A percentile compares a stretch with the other conserved stretches of the same genome.
Evolutionary conservation across 352 stramenopile species (phyloP).

Genomic region (Elongisporangium anandrum): DNA sequence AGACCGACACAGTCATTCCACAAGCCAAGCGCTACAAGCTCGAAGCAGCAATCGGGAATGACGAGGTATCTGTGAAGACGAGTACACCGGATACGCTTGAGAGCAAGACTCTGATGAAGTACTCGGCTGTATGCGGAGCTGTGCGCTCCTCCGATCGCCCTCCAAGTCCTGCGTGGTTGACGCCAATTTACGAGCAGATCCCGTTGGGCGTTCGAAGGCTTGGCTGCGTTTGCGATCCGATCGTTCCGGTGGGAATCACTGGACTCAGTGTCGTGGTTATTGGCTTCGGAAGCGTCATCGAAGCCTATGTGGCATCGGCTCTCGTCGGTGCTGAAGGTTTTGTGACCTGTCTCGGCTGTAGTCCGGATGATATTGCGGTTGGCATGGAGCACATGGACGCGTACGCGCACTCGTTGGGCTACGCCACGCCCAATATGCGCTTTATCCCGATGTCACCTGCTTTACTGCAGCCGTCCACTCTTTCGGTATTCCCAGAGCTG

Average conservation of each 20-base stretch:
- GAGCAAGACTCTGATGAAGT: neutral
- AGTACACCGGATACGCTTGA: neutral
- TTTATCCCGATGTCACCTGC: constrained; percentile 13
- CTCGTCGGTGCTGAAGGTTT: constrained; percentile 32
- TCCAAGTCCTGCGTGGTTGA: neutral
- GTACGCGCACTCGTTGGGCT: constrained; percentile 13
- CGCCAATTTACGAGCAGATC: constrained; percentile 2
- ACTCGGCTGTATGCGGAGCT: neutral
- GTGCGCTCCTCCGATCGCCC: neutral
- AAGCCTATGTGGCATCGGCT: constrained; percentile 36
- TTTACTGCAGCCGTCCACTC: neutral
- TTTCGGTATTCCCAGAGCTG: constrained; percentile 3
- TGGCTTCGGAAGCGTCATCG: constrained; percentile 34
- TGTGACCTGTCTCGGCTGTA: constrained; percentile 24
- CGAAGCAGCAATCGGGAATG: neutral
- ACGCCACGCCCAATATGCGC: constrained; percentile 27
- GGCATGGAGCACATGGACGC: neutral
- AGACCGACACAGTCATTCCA: neutral
- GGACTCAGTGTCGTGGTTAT: constrained; percentile 37
- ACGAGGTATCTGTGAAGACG: neutral
- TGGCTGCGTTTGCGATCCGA: constrained; percentile 17
- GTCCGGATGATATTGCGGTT: neutral
- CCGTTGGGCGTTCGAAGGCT: constrained; percentile 19
- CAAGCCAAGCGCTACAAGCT: neutral
- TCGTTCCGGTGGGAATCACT: constrained; percentile 17